phyloP scores from a whole-genome alignment of 164 flowering plant species.

The Akebia trifoliata region DNA sequence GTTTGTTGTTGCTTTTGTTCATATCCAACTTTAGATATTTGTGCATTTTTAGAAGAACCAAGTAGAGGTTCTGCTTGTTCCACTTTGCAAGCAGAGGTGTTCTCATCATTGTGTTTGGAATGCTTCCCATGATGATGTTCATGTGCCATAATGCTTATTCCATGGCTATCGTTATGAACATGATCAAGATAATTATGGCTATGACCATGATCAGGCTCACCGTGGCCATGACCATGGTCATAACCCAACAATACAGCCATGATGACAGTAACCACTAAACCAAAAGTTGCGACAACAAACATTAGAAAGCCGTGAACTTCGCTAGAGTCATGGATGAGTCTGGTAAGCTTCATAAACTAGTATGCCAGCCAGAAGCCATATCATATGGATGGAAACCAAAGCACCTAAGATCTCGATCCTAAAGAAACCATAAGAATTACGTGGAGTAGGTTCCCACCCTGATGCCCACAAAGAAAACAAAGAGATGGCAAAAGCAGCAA shows the following conservation, averaged over 20 bases:
- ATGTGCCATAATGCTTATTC: too few species aligned
- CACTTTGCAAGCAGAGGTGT: conserved; percentile 6
- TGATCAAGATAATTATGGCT: conserved; percentile 20
- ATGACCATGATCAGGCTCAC: conserved; percentile 17
- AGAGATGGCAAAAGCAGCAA: conserved; percentile 89
- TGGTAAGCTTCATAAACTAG: conserved; percentile 74
- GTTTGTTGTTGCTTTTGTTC: conserved; percentile 41
- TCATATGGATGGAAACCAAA: conserved; percentile 81
- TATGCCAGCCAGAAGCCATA: conserved; percentile 86
- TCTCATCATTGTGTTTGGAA: conserved; percentile 14
- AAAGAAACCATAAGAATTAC: conserved; percentile 83
- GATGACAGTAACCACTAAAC: conserved; percentile 63
- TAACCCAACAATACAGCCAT: conserved; percentile 81
- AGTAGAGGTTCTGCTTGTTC: conserved; percentile 37
- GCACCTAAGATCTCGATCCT: conserved; percentile 88
- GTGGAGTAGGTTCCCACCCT: conserved; percentile 92
- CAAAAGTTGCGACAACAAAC: conserved; percentile 79
- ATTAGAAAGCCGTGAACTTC: conserved; percentile 73
- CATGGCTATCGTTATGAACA: conserved; percentile 21
- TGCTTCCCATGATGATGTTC: too few species aligned
- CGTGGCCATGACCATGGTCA: conserved; percentile 27
- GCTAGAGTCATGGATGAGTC: conserved; percentile 52
- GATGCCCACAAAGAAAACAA: conserved; percentile 86
- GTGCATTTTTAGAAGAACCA: conserved; percentile 16
- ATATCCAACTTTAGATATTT: conserved; percentile 2